phyloP scores from a whole-genome alignment of 2,329 filamentous ascomycete species.

The Plectosphaerella cucumerina region DNA sequence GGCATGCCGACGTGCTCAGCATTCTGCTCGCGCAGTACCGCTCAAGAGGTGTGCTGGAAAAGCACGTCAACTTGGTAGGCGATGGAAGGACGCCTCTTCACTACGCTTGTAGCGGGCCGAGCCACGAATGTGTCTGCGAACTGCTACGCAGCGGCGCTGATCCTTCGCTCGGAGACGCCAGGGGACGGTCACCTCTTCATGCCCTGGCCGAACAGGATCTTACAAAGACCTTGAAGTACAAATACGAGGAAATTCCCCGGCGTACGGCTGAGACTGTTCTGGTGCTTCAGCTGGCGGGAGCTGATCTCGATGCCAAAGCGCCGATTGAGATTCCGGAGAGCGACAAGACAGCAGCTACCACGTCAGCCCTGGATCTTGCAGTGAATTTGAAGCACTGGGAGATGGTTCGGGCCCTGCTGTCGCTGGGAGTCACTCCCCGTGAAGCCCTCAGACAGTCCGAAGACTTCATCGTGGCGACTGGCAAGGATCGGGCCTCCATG shows the following conservation, averaged over 20 bases:
- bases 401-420: background rate
- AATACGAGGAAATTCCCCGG: background rate
- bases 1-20: constrained; percentile 28
- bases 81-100: constrained; percentile 13
- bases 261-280: constrained; percentile 8
- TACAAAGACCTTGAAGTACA: background rate
- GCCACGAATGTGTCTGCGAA: constrained; percentile 17
- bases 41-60: background rate
- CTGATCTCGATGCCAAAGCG: constrained; percentile 11
- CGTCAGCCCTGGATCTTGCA: background rate
- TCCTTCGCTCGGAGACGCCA: background rate
- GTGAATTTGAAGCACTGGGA: background rate
- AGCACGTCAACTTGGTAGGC: background rate
- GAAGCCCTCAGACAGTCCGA: background rate
- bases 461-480: background rate
- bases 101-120: constrained; percentile 17
- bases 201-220: background rate
- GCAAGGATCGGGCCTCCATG: background rate
- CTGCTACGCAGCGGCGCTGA: background rate
- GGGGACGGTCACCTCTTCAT: background rate
- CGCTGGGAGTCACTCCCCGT: background rate
- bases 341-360: background rate
- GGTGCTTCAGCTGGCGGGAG: constrained; percentile 13
- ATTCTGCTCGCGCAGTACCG: constrained; percentile 15
- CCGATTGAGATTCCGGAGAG: background rate